Percentiles rank a stretch among this genome's conserved stretches.
Evolutionary conservation across 1,139 yeast species (phyloP).

Genomic region (Magnusiomyces paraingens): DNA sequence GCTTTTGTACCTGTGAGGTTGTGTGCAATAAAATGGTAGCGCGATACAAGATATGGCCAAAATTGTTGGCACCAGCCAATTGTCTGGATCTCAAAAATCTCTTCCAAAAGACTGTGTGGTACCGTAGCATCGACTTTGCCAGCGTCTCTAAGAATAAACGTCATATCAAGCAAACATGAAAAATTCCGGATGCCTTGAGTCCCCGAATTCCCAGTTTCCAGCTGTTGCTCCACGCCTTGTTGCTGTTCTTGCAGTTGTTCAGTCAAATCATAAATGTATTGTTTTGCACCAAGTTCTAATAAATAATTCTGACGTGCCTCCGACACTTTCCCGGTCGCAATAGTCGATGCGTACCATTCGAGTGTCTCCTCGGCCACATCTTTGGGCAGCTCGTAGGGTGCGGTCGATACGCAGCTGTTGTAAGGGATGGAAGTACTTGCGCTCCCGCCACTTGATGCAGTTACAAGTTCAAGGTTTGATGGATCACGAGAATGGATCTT

Average conservation of each 20-base stretch:
- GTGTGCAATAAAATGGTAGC: slow-evolving; percentile 27
- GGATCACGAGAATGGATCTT: background rate
- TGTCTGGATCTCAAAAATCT: slow-evolving; percentile 33
- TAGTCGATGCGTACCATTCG: background rate
- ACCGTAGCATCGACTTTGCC: slow-evolving; percentile 24
- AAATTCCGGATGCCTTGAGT: slow-evolving; percentile 5
- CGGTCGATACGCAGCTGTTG: background rate
- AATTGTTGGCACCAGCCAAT: slow-evolving; percentile 33
- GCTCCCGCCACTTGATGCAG: background rate
- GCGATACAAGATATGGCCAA: slow-evolving; percentile 33
- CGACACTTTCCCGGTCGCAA: background rate
- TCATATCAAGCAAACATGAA: slow-evolving; percentile 21
- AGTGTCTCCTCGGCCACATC: background rate
- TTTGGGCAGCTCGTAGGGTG: background rate
- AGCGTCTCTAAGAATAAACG: slow-evolving; percentile 16
- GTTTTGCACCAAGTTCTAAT: slow-evolving; percentile 1
- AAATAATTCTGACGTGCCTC: background rate
- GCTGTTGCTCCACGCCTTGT: background rate
- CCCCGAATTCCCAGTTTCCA: background rate
- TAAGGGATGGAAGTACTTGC: background rate
- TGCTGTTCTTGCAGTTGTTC: background rate
- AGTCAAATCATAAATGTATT: background rate
- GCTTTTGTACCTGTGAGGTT: slow-evolving; percentile 30
- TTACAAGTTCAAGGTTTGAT: background rate
- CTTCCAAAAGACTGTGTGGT: slow-evolving; percentile 31